Evolutionary conservation across 2,329 filamentous ascomycete genomes (phyloP).

Genomic region (Phialophora chinensis): DNA sequence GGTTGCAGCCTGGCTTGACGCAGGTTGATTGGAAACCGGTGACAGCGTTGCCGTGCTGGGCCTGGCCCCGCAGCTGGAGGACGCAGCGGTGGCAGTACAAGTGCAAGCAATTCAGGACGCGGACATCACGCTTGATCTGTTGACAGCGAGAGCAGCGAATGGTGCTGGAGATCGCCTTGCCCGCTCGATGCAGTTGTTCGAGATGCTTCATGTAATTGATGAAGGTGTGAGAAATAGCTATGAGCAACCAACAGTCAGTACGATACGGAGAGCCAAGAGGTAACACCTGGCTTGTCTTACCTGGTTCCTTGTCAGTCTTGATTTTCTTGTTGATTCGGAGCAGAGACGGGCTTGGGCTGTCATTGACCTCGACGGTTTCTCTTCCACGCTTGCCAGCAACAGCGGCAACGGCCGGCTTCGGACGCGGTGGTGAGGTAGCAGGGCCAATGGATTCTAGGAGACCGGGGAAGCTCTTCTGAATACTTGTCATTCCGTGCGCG

Average conservation of each 20-base stretch:
- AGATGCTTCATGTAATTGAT: conserved; percentile 23
- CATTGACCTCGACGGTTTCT: conserved; percentile 5
- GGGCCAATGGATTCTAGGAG: conserved; percentile 23
- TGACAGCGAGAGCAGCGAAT: conserved; percentile 28
- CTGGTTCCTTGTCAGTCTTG: conserved; percentile 29
- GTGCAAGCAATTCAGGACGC: conserved; percentile 33
- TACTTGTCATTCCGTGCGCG: conserved; percentile 17
- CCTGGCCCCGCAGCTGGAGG: conserved; percentile 25
- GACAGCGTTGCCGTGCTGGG: conserved; percentile 23
- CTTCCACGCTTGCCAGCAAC: conserved; percentile 17
- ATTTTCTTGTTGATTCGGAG: conserved; percentile 10
- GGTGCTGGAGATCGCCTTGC: conserved; percentile 20
- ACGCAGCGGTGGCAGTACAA: conserved; percentile 35
- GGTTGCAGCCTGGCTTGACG: conserved; percentile 25
- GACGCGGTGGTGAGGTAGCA: background rate
- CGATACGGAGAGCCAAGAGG: background rate
- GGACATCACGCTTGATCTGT: conserved; percentile 25
- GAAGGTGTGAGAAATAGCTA: conserved; percentile 26
- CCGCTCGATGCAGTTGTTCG: conserved; percentile 21
- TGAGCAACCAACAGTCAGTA: conserved; percentile 11
- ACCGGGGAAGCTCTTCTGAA: conserved; percentile 27
- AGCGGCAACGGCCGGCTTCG: conserved; percentile 2
- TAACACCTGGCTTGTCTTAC: conserved; percentile 18
- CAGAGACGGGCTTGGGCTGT: background rate
- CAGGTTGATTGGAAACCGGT: conserved; percentile 30